Conservation (phyloP, 1,284 basidiomycete species). For the Austropuccinia psidii region DNA sequence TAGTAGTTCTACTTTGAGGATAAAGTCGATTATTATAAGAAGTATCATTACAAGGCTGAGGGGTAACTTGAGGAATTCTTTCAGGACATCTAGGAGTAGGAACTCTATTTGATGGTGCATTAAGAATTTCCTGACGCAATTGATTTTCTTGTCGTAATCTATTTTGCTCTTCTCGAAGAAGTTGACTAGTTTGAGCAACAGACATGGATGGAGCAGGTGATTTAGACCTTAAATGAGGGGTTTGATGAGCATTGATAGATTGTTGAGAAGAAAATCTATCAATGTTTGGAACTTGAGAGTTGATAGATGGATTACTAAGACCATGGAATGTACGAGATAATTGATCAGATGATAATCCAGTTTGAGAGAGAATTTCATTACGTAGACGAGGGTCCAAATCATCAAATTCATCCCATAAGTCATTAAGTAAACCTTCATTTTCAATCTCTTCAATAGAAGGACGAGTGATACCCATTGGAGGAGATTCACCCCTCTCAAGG, state of each 20-base stretch:
- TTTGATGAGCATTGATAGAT: neutral
- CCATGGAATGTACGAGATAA: slow-evolving; percentile 16
- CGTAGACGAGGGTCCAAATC: neutral
- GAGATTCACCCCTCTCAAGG: slow-evolving; percentile 32
- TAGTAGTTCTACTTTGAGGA: neutral
- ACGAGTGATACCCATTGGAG: slow-evolving; percentile 25
- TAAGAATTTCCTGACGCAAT: neutral
- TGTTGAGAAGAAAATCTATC: neutral
- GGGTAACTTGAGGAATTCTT: slow-evolving; percentile 5
- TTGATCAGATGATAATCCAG: neutral
- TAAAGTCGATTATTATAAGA: neutral
- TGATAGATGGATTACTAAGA: neutral
- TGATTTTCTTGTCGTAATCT: slow-evolving; percentile 4
- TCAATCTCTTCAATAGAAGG: slow-evolving; percentile 36
- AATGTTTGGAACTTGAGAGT: slow-evolving; percentile 6
- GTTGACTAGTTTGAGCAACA: neutral
- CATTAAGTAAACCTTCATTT: slow-evolving; percentile 27
- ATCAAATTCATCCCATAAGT: slow-evolving; percentile 28
- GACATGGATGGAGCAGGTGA: neutral
- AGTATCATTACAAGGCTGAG: neutral
- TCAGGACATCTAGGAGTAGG: neutral
- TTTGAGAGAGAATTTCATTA: neutral
- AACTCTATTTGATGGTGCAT: neutral
- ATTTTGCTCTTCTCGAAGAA: slow-evolving; percentile 13
- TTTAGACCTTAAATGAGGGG: neutral